These are phyloP conservation scores for Fusarium decemcellulare DNA, from an alignment of 2,329 filamentous ascomycete genomes.

Conservation along the genomic window DNA sequence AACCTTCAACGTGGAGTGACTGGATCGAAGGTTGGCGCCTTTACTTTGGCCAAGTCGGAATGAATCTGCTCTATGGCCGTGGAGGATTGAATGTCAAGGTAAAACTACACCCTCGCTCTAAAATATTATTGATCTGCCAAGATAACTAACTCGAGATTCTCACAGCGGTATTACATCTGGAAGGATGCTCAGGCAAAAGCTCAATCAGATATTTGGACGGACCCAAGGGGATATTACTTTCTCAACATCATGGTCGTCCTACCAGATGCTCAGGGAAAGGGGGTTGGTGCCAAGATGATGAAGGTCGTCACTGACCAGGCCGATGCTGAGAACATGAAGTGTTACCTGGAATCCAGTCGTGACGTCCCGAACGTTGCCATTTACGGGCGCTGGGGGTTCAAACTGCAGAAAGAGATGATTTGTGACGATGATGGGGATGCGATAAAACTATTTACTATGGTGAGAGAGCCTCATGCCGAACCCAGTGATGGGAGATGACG, in stretches of 20 bases:
- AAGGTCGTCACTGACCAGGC: conserved; percentile 73
- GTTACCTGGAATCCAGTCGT: conserved; percentile 80
- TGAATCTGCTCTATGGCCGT: conserved; percentile 78
- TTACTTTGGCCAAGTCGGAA: conserved; percentile 74
- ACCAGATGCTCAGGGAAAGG: conserved; percentile 75
- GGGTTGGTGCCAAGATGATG: conserved; percentile 76
- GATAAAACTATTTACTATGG: conserved; percentile 67
- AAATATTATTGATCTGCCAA: neutral
- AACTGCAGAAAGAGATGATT: conserved; percentile 74
- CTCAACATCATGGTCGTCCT: conserved; percentile 82
- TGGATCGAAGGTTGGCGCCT: conserved; percentile 77
- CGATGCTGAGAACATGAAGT: conserved; percentile 74
- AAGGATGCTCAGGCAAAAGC: conserved; percentile 75
- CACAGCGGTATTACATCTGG: conserved; percentile 78
- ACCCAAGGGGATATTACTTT: conserved; percentile 79
- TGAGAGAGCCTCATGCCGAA: conserved; percentile 48
- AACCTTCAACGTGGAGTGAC: conserved; percentile 70
- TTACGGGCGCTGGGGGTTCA: conserved; percentile 79
- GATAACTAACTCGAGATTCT: neutral
- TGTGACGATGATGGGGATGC: conserved; percentile 74
- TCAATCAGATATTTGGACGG: conserved; percentile 74
- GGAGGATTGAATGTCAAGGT: conserved; percentile 76
- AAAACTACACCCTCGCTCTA: neutral
- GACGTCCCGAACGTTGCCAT: conserved; percentile 78
- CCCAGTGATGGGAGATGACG: neutral